phyloP scores from a whole-genome alignment of 176 grass and related monocot genomes.

The bread wheat (Triticum aestivum) region IWGSC_CS_RefSeq_v2.1 NC_057806.1:687735025-687735524 shows the following conservation, averaged over 20 bases:
- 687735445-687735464: background rate
- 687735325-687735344: background rate
- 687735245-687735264: background rate
- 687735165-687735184: too few relatives aligned
- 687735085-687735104: too few relatives aligned
- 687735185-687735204: background rate
- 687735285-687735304: slow-evolving; percentile 4
- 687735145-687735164: too few relatives aligned
- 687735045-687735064: too few relatives aligned
- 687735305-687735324: background rate
- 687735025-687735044: too few relatives aligned
- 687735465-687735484: background rate
- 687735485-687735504: too few relatives aligned
- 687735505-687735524: too few relatives aligned
- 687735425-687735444: background rate
- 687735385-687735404: background rate
- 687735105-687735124: too few relatives aligned
- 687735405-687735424: too few relatives aligned
- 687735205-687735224: slow-evolving; percentile 27
- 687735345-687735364: background rate
- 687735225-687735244: slow-evolving; percentile 43
- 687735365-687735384: background rate
- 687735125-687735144: too few relatives aligned
- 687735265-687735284: slow-evolving; percentile 9
- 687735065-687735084: too few relatives aligned